Base-by-base conservation (phyloP, 2,329 filamentous ascomycete genomes). In the Fusarium sp. region DNA sequence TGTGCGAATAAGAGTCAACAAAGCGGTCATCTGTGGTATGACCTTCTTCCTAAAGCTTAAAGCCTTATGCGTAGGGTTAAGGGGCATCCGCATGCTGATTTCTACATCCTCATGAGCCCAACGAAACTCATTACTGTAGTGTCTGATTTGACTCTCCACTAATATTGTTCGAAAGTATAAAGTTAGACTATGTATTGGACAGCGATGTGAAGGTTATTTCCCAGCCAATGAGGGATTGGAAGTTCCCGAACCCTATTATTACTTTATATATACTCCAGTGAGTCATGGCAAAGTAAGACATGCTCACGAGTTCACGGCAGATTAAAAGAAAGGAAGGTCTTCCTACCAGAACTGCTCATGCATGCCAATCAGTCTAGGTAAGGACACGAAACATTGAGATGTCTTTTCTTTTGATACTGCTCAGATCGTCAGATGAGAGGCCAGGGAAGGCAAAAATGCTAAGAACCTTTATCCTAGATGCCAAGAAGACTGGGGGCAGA, bases 11-110 rank as follows among this genome's bases (percentile, higher is more conserved):
- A 32, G 15, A 49, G 30, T 6, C 15, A 19, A 12, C 4, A 33
- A 50, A 21, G 43, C 18, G 21, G 28, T n/a, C 21, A 12, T 33
- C 11, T 23, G n/a, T 50, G 30, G 47, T 33, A 9, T 33, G 4
- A 12, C 11, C 4, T 18, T 44, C 4, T 10, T 19, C 3, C 8
- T 6, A 5, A 46, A 28, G 2, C 11, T 3, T 0, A 19, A 33
- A 33, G 19, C 11, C 4, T 33, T 18, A 13, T 33, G 28, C 21
- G n/a, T 25, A 25, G 18, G 9, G 6, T 21, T 16, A 52, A 23
- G 9, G n/a, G 6, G 12, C 0, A 32, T 52, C 8, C 25, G 21
- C 12, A 3, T 23, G 21, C 8, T 50, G 15, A 32, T 18, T 16
- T 50, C 21, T 32, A 5, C 21, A 13, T 32, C 5, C 28, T 50